A percentile compares a stretch with the other conserved stretches of the same genome.
Conservation (phyloP, 306 rosid species). For the Vigna mungo region DNA sequence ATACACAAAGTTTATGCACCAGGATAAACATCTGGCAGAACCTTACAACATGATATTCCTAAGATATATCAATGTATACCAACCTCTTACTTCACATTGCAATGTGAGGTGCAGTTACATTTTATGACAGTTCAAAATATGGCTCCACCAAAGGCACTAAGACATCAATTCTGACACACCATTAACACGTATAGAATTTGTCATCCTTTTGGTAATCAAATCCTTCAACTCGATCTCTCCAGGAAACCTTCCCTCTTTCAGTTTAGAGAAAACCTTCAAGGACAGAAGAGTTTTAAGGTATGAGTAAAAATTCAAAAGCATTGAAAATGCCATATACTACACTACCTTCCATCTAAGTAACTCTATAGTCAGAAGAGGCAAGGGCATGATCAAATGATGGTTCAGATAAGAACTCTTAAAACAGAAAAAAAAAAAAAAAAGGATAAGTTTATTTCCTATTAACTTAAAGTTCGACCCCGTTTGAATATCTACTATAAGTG, state of each 20-base stretch:
- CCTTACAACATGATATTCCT: conserved; percentile 35
- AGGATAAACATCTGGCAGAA: conserved; percentile 25
- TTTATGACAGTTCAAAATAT: conserved; percentile 28
- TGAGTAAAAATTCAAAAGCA: conserved; percentile 38
- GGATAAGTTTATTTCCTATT: background rate
- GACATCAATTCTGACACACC: conserved; percentile 47
- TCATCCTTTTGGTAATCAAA: conserved; percentile 53
- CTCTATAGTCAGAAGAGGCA: background rate
- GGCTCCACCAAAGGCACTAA: conserved; percentile 36
- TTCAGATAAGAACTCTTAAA: conserved; percentile 7
- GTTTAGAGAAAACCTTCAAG: conserved; percentile 83
- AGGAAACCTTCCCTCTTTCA: conserved; percentile 77
- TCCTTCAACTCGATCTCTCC: conserved; percentile 77
- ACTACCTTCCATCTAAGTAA: conserved; percentile 14
- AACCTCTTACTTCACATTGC: conserved; percentile 39
- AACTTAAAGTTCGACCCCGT: background rate
- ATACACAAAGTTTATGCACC: conserved; percentile 28
- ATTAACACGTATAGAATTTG: conserved; percentile 49
- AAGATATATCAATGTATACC: background rate
- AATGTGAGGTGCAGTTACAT: conserved; percentile 38
- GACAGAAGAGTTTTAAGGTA: conserved; percentile 31
- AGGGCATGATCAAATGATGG: background rate
- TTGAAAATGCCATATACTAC: conserved; percentile 15
- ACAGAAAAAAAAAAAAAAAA: background rate
- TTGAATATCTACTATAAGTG: too few species aligned